phyloP scores from a whole-genome alignment of 768 basidiomycete genomes.

The Pisolithus microcarpus region DNA sequence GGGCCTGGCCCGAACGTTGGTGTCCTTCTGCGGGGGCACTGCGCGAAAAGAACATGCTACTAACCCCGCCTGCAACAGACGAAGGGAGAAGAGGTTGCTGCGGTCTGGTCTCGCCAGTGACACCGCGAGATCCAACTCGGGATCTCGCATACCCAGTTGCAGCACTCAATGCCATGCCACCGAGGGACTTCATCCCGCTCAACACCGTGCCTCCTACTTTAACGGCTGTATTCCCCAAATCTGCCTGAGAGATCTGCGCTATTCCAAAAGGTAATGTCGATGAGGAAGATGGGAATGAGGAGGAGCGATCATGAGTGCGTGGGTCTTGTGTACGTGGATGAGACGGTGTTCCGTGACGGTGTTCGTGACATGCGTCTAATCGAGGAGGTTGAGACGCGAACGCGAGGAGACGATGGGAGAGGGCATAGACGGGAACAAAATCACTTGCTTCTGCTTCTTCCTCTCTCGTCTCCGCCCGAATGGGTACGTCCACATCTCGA shows the following conservation, averaged over 20 bases:
- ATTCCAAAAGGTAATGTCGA: slow-evolving; percentile 21
- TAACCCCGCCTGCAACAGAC: slow-evolving; percentile 20
- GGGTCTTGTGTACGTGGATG: slow-evolving; percentile 15
- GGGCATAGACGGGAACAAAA: slow-evolving; percentile 49
- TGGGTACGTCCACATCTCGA: slow-evolving; percentile 8
- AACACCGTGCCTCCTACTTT: slow-evolving; percentile 57
- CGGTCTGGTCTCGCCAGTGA: slow-evolving; percentile 15
- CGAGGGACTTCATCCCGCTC: slow-evolving; percentile 56
- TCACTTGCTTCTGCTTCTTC: slow-evolving; percentile 1
- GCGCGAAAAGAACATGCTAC: slow-evolving; percentile 47
- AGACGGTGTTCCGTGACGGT: slow-evolving; percentile 5
- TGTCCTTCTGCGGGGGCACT: slow-evolving; percentile 46
- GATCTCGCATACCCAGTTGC: slow-evolving; percentile 35
- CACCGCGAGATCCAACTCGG: slow-evolving; percentile 13
- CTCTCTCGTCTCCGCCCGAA: background rate
- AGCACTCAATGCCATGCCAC: slow-evolving; percentile 53
- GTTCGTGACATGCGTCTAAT: slow-evolving; percentile 14
- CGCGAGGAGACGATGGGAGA: slow-evolving; percentile 58
- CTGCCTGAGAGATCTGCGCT: slow-evolving; percentile 41
- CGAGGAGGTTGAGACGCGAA: slow-evolving; percentile 39
- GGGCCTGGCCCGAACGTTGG: slow-evolving; percentile 2
- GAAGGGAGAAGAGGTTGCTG: slow-evolving; percentile 8
- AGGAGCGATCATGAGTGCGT: too few species aligned
- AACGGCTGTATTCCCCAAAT: slow-evolving; percentile 47
- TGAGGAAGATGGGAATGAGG: slow-evolving; percentile 13